Evolutionary conservation across 169 alveolate species (phyloP), one percentile per base, ranked within the genome.

Genomic region (Plasmodium vinckei): DNA sequence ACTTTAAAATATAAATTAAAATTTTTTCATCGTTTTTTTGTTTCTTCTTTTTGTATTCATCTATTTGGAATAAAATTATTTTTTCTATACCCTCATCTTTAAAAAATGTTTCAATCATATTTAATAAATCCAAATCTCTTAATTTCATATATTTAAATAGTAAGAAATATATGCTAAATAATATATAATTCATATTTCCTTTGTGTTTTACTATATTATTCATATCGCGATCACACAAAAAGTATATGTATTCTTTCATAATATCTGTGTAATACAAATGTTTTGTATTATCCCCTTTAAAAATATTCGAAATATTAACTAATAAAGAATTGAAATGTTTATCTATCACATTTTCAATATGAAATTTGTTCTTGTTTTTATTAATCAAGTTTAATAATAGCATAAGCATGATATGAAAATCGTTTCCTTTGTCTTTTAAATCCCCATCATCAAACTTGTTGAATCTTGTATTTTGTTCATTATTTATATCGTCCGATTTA

Each of bases 71-170:
- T 63, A 86, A 39, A 12, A 86, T 49, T 10, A 39, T 7, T 64
- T 63, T 60, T 23, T 61, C 86, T 25, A 86, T 54, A 59, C 60
- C 15, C 25, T 12, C 67, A 86, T 86, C 56, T 86, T 72, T 70
- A 54, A 86, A 86, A 86, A 86, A 86, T 0, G 46, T 10, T 63
- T 86, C 77, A 15, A 86, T 73, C 72, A 71, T 25, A 17, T 5
- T 21, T 69, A 69, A 17, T 19, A 57, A 21, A 63, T 51, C 47
- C 46, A 60, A 46, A 51, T 60, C 51, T 59, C 87, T 86, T 60
- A 86, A 69, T 64, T 86, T 86, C 87, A 65, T 63, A 60, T 59
- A 86, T 59, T 86, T 86, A 72, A 49, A 73, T 10, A 86, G 56
- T 56, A 69, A 56, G 53, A 69, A 86, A 64, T 69, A 86, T 60